Conservation (phyloP, 2,329 filamentous ascomycete genomes). For the Clonostachys sp. region DNA sequence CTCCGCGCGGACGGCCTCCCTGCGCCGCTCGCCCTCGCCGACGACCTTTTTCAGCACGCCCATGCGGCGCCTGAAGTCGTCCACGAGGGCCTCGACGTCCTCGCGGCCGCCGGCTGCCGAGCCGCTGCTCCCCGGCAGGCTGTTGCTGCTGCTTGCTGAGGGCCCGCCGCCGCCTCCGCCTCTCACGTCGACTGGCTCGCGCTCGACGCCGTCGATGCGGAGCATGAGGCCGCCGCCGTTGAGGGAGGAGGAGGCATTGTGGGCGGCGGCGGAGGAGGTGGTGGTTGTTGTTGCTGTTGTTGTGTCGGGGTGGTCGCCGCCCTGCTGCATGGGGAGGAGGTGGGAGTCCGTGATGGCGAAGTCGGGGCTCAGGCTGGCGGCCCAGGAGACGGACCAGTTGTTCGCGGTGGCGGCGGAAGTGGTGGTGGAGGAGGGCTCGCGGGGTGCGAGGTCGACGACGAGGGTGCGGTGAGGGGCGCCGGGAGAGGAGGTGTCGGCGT, state of each 20-base stretch:
- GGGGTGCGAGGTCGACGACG: conserved; percentile 49
- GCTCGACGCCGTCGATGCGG: conserved; percentile 29
- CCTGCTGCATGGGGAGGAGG: conserved; percentile 36
- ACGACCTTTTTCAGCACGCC: conserved; percentile 46
- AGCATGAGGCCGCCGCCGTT: conserved; percentile 20
- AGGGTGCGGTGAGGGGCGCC: conserved; percentile 35
- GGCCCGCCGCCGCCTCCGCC: not conserved
- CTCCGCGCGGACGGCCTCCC: conserved; percentile 17
- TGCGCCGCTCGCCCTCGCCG: conserved; percentile 41
- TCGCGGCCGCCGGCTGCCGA: conserved; percentile 25
- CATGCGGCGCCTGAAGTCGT: conserved; percentile 57
- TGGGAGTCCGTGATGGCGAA: conserved; percentile 58
- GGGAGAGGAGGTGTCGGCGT: not conserved
- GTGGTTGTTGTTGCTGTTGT: conserved; percentile 20
- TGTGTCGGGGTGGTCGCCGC: conserved; percentile 14
- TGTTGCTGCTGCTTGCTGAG: conserved; percentile 1
- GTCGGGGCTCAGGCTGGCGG: conserved; percentile 66
- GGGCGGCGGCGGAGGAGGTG: too few species aligned
- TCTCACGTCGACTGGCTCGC: conserved; percentile 7
- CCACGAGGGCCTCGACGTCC: conserved; percentile 45
- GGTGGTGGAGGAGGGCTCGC: not conserved
- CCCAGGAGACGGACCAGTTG: conserved; percentile 56
- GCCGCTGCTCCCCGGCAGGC: conserved; percentile 2
- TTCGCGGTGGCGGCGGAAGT: conserved; percentile 4
- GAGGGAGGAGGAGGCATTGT: conserved; percentile 7